Evolutionary conservation across 441 rosid species (phyloP).

Genomic region (Gossypium gossypioides): DNA sequence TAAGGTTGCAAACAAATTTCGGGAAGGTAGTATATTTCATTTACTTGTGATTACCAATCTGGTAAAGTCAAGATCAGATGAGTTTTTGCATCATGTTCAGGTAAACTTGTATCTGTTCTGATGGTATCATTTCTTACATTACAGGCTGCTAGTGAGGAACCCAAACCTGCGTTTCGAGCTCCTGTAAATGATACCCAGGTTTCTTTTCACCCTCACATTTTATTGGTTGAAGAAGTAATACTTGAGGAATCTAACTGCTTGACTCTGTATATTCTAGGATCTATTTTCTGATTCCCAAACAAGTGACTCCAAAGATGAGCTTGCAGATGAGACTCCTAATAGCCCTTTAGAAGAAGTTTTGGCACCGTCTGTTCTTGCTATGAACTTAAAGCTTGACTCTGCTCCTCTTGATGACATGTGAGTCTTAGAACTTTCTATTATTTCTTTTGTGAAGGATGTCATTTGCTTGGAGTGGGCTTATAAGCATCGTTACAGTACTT

Average conservation of each 20-base stretch:
- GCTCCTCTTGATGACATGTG: constrained; percentile 47
- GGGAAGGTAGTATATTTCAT: not conserved
- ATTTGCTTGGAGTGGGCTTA: not conserved
- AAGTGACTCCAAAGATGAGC: constrained; percentile 36
- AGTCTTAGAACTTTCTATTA: constrained; percentile 18
- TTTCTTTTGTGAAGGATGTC: not conserved
- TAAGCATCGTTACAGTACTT: not conserved
- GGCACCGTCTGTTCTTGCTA: constrained; percentile 56
- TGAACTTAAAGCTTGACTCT: constrained; percentile 63
- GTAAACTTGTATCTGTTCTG: constrained; percentile 1
- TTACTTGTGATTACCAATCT: not conserved
- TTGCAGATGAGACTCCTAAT: constrained; percentile 35
- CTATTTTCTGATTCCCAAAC: constrained; percentile 41
- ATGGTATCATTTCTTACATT: constrained; percentile 10
- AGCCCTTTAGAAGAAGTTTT: constrained; percentile 54
- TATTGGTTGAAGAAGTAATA: not conserved
- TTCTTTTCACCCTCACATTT: constrained; percentile 5
- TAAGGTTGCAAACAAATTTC: not conserved
- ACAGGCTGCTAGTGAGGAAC: constrained; percentile 29
- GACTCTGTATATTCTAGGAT: constrained; percentile 35
- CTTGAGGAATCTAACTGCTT: constrained; percentile 5
- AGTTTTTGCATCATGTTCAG: not conserved
- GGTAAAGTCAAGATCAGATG: not conserved
- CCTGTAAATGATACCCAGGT: constrained; percentile 58
- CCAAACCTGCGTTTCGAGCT: constrained; percentile 34